phyloP scores from a whole-genome alignment of 345 rosid genomes.

The Rhizophora mangle region DNA sequence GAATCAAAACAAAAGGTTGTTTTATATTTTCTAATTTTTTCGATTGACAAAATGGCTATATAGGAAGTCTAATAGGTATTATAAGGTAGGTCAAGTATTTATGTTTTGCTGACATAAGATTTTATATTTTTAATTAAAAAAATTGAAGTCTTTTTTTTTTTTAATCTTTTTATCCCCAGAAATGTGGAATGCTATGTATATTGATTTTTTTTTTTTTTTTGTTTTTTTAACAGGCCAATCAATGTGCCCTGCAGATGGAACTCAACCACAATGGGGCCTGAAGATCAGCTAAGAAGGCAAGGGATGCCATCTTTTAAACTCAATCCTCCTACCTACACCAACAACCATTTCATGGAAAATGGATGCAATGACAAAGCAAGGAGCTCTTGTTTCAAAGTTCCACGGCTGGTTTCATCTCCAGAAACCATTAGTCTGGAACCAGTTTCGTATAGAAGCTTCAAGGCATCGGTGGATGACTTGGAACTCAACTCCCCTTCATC shows the following conservation, averaged over 20 bases:
- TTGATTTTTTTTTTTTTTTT: not conserved
- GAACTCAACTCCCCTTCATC: slow-evolving; percentile 73
- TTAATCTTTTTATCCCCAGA: not conserved
- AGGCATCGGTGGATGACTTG: slow-evolving; percentile 44
- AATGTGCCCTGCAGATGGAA: slow-evolving; percentile 76
- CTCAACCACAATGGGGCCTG: slow-evolving; percentile 32
- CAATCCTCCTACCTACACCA: slow-evolving; percentile 28
- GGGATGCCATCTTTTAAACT: slow-evolving; percentile 37
- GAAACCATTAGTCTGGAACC: slow-evolving; percentile 64
- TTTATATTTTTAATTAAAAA: too few relatives aligned
- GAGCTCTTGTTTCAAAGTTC: slow-evolving; percentile 36
- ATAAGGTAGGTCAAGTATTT: too few relatives aligned
- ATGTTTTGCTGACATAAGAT: too few relatives aligned
- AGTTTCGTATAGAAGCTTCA: slow-evolving; percentile 43
- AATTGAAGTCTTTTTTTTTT: too few relatives aligned
- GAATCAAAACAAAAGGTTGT: too few relatives aligned
- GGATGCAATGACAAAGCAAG: slow-evolving; percentile 25
- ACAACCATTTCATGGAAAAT: slow-evolving; percentile 34
- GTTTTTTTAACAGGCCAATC: slow-evolving; percentile 49
- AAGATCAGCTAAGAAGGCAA: slow-evolving; percentile 34
- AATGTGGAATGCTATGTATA: not conserved
- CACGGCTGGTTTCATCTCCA: slow-evolving; percentile 56
- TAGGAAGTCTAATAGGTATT: too few relatives aligned
- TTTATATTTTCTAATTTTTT: too few relatives aligned
- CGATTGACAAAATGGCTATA: too few relatives aligned